A percentile compares a stretch with the other conserved stretches of the same genome.
These are phyloP conservation scores for Diaporthe sp. DNA, from an alignment of 2,329 filamentous ascomycete species.

Conservation along the genomic window DNA sequence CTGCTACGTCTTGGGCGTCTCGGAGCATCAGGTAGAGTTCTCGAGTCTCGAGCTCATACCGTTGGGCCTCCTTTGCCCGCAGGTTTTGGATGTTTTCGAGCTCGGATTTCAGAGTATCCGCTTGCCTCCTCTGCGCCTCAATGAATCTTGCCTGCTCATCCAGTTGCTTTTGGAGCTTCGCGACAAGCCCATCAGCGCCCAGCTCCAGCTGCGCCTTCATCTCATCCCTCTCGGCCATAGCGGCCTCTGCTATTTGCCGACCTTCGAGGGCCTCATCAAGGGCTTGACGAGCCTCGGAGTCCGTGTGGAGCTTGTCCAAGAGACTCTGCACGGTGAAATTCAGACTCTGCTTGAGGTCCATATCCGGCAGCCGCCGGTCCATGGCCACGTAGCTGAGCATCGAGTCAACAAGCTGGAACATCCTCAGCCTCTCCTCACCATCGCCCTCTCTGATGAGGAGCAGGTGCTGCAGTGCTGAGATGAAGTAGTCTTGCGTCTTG, in stretches of 20 bases:
- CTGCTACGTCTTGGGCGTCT: slow-evolving; percentile 95
- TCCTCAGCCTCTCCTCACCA: slow-evolving; percentile 89
- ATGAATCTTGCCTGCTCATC: slow-evolving; percentile 93
- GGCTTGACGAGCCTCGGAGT: slow-evolving; percentile 92
- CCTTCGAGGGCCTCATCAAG: slow-evolving; percentile 92
- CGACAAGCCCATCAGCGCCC: slow-evolving; percentile 92
- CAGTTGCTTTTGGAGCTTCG: slow-evolving; percentile 92
- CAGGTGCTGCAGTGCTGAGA: slow-evolving; percentile 95
- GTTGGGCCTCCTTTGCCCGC: slow-evolving; percentile 89
- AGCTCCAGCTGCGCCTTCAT: slow-evolving; percentile 89
- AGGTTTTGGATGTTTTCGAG: slow-evolving; percentile 87
- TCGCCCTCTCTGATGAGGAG: slow-evolving; percentile 92
- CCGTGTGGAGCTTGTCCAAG: slow-evolving; percentile 95
- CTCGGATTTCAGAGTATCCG: slow-evolving; percentile 89
- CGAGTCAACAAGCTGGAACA: slow-evolving; percentile 98
- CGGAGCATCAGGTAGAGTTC: slow-evolving; percentile 98
- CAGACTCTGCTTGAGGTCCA: slow-evolving; percentile 97
- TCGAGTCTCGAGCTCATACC: slow-evolving; percentile 95
- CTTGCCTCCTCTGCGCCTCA: slow-evolving; percentile 87
- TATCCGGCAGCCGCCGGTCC: slow-evolving; percentile 94
- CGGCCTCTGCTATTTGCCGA: slow-evolving; percentile 92
- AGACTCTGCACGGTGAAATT: slow-evolving; percentile 98
- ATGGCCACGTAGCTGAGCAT: slow-evolving; percentile 99
- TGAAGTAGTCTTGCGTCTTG: slow-evolving; percentile 93
- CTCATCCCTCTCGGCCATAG: slow-evolving; percentile 96